Evolutionary conservation across 2,329 filamentous ascomycete genomes (phyloP), one percentile per base, ranked within the genome.

Genomic region (Colletotrichum sojae): DNA sequence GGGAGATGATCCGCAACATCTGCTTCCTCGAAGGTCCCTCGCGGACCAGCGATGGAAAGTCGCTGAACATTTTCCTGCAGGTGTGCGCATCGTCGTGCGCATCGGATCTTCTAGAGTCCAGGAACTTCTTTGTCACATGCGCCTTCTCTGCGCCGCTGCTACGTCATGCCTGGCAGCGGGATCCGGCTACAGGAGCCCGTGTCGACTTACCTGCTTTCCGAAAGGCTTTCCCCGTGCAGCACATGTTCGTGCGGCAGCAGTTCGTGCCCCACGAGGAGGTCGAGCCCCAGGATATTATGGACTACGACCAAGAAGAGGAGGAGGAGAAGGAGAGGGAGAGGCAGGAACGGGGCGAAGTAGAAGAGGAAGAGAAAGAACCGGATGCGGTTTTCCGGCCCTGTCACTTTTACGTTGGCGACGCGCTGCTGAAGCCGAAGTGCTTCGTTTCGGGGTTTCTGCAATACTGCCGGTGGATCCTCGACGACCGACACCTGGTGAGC

Each of bases 191-290:
- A 1, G 43, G 45, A 6, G 20, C 5, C 40, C 18, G 43, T 20
- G 10, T 49, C 56, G n/a, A 27, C 8, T 54, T 57, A 12, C 16
- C 40, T 13, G 10, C 40, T 5, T 25, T 59, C n/a, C 18, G 16
- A 22, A 8, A 10, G 5, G 64, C 25, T 1, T 57, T 43, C 15
- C 64, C 64, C n/a, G 52, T 67, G 5, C 64, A 62, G 52, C 57
- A 61, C 27, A 67, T 67, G 57, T 67, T 62, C 45, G 56, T 67
- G 40, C 56, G 57, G 5, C 49, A 36, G 64, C 64, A 67, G 43
- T 31, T 57, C 45, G 48, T 53, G 1, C 16, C 25, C 25, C 40
- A 45, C 27, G 22, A 25, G n/a, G 31, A 52, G 6, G 58, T 25
- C 20, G 58, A 53, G 15, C 40, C 40, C 2, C 40, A 43, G 16